Evolutionary conservation across 495 filamentous ascomycete species (phyloP).

Genomic region (Talaromyces liani): DNA sequence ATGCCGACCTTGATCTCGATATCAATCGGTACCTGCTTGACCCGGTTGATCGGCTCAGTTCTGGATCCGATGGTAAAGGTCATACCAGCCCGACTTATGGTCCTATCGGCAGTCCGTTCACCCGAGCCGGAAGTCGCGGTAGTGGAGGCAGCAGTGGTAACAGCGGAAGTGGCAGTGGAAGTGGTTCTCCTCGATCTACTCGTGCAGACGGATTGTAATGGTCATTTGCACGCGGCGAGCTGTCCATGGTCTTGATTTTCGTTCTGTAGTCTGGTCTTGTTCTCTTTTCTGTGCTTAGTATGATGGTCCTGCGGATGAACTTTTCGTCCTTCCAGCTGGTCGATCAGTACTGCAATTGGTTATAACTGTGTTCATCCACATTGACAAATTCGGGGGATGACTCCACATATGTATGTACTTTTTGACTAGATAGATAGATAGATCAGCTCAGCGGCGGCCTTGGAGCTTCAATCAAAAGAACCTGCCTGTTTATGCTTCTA

Average conservation of each 20-base stretch:
- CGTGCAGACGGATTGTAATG: conserved; percentile 13
- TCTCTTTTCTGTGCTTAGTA: not conserved
- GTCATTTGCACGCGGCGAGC: not conserved
- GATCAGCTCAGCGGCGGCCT: not conserved
- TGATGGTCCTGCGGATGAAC: conserved; percentile 4
- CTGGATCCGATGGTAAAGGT: conserved; percentile 28
- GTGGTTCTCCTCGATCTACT: conserved; percentile 33
- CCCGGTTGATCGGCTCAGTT: conserved; percentile 26
- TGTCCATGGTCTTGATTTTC: not conserved
- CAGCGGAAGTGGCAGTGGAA: conserved; percentile 24
- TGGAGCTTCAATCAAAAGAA: conserved; percentile 2
- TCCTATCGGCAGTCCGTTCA: conserved; percentile 34
- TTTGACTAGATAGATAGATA: conserved; percentile 7
- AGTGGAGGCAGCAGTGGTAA: conserved; percentile 39
- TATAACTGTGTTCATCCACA: not conserved
- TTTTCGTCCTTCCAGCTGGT: not conserved
- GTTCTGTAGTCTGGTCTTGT: not conserved
- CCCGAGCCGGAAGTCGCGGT: conserved; percentile 33
- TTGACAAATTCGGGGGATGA: too few species aligned
- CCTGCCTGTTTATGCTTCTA: conserved; percentile 8
- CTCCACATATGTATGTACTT: not conserved
- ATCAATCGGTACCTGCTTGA: conserved; percentile 27
- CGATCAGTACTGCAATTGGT: not conserved
- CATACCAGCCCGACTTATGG: conserved; percentile 21
- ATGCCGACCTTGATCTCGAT: conserved; percentile 32